Percentiles rank a stretch among this genome's conserved stretches.
Evolutionary conservation across 2,329 filamentous ascomycete species (phyloP).

Genomic region (Tolypocladium guangdongense): DNA sequence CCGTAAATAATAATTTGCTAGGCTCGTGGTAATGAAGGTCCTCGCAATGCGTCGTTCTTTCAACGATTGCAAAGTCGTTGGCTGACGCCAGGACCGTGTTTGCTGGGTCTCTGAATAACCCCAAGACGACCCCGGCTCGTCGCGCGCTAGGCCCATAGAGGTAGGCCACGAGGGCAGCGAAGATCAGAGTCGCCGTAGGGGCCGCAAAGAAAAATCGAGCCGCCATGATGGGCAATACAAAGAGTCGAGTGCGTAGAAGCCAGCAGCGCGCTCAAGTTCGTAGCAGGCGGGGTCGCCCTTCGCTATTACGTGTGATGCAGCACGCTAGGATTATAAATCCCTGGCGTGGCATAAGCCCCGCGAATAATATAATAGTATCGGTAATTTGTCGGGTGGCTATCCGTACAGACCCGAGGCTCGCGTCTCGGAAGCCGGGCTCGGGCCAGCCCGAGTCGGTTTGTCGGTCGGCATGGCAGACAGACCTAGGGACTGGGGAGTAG

Average conservation of each 20-base stretch:
- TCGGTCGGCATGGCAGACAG: too few relatives aligned
- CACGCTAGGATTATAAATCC: too few relatives aligned
- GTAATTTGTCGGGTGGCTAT: too few relatives aligned
- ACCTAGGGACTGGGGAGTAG: too few relatives aligned
- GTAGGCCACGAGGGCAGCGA: conserved; percentile 3
- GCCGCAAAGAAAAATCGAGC: background rate
- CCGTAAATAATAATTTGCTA: conserved; percentile 40
- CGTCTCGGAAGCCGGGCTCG: too few relatives aligned
- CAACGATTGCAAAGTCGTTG: conserved; percentile 28
- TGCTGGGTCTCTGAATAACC: conserved; percentile 14
- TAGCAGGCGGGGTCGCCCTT: too few relatives aligned
- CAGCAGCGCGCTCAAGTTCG: background rate
- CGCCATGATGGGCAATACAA: conserved; percentile 1
- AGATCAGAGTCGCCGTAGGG: conserved; percentile 1
- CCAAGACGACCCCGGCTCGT: conserved; percentile 9
- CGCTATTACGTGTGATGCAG: too few relatives aligned
- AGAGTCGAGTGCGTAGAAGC: too few relatives aligned
- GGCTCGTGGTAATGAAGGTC: conserved; percentile 45
- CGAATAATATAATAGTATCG: too few relatives aligned
- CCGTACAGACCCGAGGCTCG: too few relatives aligned
- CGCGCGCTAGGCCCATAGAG: conserved; percentile 2
- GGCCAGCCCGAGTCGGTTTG: too few relatives aligned
- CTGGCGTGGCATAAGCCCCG: too few relatives aligned
- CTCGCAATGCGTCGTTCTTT: conserved; percentile 46
- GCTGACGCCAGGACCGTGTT: conserved; percentile 9